Evolutionary conservation across 129 eudicot genomes (phyloP).

Genomic region (Heracleum sosnowskyi): DNA sequence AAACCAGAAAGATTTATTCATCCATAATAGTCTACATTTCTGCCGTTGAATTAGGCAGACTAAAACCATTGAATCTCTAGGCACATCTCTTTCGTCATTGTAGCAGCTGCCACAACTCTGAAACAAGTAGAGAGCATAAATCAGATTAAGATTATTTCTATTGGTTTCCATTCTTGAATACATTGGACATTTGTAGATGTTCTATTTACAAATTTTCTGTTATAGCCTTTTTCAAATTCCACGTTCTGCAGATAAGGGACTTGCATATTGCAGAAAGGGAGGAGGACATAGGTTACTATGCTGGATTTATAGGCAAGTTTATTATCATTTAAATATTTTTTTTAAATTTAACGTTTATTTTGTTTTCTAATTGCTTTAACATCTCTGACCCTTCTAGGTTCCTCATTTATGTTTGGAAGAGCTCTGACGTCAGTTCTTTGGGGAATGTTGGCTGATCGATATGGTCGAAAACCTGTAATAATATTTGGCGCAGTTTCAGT

Average conservation of each 20-base stretch:
- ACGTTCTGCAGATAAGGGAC: slow-evolving; percentile 36
- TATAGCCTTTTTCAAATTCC: neutral
- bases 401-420: slow-evolving; percentile 56
- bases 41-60: neutral
- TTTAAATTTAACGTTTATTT: neutral
- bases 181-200: neutral
- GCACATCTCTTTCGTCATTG: neutral
- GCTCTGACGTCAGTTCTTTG: slow-evolving; percentile 46
- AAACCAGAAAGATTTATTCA: neutral
- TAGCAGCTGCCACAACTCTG: neutral
- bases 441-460: slow-evolving; percentile 51
- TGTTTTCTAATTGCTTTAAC: neutral
- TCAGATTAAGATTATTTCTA: neutral
- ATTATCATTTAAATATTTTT: neutral
- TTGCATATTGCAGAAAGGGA: slow-evolving; percentile 43
- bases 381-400: slow-evolving; percentile 24
- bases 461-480: slow-evolving; percentile 54
- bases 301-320: slow-evolving; percentile 44
- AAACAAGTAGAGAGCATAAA: neutral
- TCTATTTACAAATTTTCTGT: neutral
- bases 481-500: slow-evolving; percentile 37
- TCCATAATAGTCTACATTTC: neutral
- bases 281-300: slow-evolving; percentile 52
- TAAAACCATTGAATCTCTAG: neutral
- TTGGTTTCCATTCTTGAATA: neutral